phyloP scores from a whole-genome alignment of 2,329 filamentous ascomycete species.

The Colletotrichum trifolii region DNA sequence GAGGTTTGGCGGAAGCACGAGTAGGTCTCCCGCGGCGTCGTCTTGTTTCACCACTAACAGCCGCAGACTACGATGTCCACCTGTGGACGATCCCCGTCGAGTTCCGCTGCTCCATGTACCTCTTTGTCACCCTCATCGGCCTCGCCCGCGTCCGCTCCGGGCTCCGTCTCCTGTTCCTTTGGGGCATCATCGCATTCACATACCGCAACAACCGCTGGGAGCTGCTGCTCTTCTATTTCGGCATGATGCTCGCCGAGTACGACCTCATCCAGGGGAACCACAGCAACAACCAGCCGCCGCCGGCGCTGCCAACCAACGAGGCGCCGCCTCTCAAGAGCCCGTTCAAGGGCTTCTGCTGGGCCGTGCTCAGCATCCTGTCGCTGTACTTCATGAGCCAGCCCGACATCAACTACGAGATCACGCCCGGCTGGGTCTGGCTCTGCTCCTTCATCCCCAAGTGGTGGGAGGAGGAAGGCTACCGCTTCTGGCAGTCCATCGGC shows the following conservation, averaged over 20 bases:
- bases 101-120: constrained; percentile 66
- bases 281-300: constrained; percentile 40
- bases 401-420: constrained; percentile 51
- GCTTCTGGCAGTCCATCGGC: constrained; percentile 68
- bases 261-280: constrained; percentile 62
- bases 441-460: constrained; percentile 59
- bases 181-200: constrained; percentile 54
- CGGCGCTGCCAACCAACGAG: constrained; percentile 41
- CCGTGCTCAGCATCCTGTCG: constrained; percentile 56
- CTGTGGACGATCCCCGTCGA: constrained; percentile 73
- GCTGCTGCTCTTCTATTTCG: constrained; percentile 58
- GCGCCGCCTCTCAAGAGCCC: constrained; percentile 27
- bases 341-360: constrained; percentile 44
- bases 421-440: constrained; percentile 64
- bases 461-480: constrained; percentile 60
- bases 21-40: constrained; percentile 42
- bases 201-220: constrained; percentile 65
- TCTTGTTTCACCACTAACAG: constrained; percentile 37
- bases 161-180: constrained; percentile 56
- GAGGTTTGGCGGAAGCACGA: constrained; percentile 57
- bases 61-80: constrained; percentile 63
- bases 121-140: constrained; percentile 65
- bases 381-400: constrained; percentile 65
- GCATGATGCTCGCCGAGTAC: constrained; percentile 65
- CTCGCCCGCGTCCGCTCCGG: constrained; percentile 57